These are phyloP conservation scores for Biscutella laevigata DNA, from an alignment of 441 rosid genomes.

Conservation along the genomic window DNA sequence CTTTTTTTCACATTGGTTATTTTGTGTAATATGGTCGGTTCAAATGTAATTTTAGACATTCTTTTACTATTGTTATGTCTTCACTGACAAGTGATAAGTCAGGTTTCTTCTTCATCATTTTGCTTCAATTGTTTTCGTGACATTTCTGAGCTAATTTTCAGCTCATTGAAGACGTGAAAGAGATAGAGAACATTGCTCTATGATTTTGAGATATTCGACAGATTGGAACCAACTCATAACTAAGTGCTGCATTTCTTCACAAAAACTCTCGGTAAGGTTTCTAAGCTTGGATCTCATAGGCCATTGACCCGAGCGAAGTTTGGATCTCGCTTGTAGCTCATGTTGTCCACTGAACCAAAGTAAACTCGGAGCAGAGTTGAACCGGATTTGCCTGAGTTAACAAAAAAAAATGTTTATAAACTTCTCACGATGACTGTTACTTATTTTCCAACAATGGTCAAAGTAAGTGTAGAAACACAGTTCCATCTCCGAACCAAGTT, in stretches of 20 bases:
- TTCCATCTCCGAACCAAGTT: background rate
- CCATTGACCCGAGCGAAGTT: too few relatives aligned
- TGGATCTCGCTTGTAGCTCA: too few relatives aligned
- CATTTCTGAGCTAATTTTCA: background rate
- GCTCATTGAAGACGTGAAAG: background rate
- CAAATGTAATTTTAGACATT: slow-evolving; percentile 17
- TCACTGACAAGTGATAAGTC: background rate
- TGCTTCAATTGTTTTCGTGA: background rate
- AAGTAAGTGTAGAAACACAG: background rate
- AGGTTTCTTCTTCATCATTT: background rate
- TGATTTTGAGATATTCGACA: background rate
- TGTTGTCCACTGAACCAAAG: too few relatives aligned
- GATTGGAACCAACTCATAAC: background rate
- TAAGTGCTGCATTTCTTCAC: background rate
- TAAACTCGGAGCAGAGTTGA: too few relatives aligned
- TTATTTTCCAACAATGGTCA: background rate
- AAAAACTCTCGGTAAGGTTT: background rate
- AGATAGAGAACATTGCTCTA: background rate
- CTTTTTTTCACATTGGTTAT: slow-evolving; percentile 2
- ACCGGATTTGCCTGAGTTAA: too few relatives aligned
- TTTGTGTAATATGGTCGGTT: slow-evolving; percentile 4
- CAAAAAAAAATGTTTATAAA: too few relatives aligned
- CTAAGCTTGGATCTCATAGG: too few relatives aligned
- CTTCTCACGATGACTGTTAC: slow-evolving; percentile 1
- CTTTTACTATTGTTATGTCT: background rate